Evolutionary conservation across 768 basidiomycete species (phyloP), one percentile per base, ranked within the genome.

Genomic region (Amanita polypyramis): DNA sequence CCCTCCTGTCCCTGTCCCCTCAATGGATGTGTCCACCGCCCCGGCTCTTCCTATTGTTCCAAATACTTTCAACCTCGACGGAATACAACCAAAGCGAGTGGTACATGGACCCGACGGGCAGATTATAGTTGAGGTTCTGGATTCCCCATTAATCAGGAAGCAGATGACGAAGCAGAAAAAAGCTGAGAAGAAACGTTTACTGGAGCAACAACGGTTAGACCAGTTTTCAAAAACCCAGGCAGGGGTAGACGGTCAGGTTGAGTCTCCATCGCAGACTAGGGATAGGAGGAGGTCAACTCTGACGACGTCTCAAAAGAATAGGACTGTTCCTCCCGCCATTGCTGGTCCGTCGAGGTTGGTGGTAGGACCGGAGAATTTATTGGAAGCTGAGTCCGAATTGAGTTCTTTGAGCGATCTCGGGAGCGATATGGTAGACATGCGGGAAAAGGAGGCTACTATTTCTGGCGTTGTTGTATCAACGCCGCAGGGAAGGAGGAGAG

Each of bases 41-140:
- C 36, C 54, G 10, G 35, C 38, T 21, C 4, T 46, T 4, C 29
- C 37, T 40, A 30, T 19, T 9, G 8, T 50, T 20, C 3, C 56
- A 54, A 20, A 45, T 12, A n/a, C 27, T 11, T 40, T 38, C 48
- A 39, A 52, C 55, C 21, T 43, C 56, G 43, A 53, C 53, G 49
- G 51, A 34, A 48, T 44, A 52, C 53, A 43, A 51, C 58, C 52
- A 19, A 56, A 51, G 12, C 59, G 51, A 15, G 61, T 63, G 10
- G 57, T 66, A 9, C 56, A 56, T 9, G 54, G 56, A 17, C 64
- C 72, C n/a, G 65, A 66, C 37, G 74, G 75, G n/a, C 70, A 64
- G 49, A 69, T 81, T 40, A 74, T 85, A 47, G 75, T 87, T 48
- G 84, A 88, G 57, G 76, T 78, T 51, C 67, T 87, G 19, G 85